These are phyloP conservation scores for Kappamyces sp. DNA, from an alignment of 192 early-diverging fungal species.

Conservation along the genomic window DNA sequence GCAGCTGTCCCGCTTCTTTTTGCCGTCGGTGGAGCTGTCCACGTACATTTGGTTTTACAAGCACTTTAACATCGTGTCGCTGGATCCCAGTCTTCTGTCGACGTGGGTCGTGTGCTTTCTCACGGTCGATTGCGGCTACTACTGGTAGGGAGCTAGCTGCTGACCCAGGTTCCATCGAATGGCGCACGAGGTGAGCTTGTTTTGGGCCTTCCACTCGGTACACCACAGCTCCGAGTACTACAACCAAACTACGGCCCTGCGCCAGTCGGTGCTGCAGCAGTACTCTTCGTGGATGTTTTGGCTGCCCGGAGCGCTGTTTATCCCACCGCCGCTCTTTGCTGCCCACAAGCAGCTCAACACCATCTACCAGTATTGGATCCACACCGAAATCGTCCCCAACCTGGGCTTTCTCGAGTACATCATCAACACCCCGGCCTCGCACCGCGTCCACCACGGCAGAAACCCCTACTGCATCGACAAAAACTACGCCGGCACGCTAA, in stretches of 20 bases:
- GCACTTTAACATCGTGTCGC: slow-evolving; percentile 36
- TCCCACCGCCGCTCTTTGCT: slow-evolving; percentile 49
- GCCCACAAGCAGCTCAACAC: slow-evolving; percentile 50
- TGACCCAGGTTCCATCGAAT: slow-evolving; percentile 38
- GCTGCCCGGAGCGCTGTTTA: slow-evolving; percentile 43
- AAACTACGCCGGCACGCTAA: slow-evolving; percentile 56
- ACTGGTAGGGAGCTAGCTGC: slow-evolving; percentile 15
- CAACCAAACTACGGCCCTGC: slow-evolving; percentile 51
- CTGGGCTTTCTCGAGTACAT: slow-evolving; percentile 54
- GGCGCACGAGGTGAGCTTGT: slow-evolving; percentile 55
- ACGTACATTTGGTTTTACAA: slow-evolving; percentile 49
- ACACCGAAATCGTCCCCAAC: slow-evolving; percentile 43
- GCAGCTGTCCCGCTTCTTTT: slow-evolving; percentile 46
- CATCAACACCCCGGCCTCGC: slow-evolving; percentile 56
- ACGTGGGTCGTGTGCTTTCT: slow-evolving; percentile 54
- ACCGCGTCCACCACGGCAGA: slow-evolving; percentile 57
- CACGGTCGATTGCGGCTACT: slow-evolving; percentile 40
- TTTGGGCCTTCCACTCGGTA: slow-evolving; percentile 53
- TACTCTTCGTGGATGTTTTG: slow-evolving; percentile 51
- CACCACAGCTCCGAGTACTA: slow-evolving; percentile 49
- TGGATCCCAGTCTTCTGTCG: slow-evolving; percentile 34
- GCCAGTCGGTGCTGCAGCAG: slow-evolving; percentile 46
- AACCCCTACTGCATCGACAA: slow-evolving; percentile 63
- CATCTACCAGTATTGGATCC: slow-evolving; percentile 45
- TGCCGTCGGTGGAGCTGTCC: slow-evolving; percentile 33